Percentiles rank a stretch among this genome's conserved stretches.
Conservation (phyloP, 2,329 filamentous ascomycete species). For the Nigrospora oryzae region DNA sequence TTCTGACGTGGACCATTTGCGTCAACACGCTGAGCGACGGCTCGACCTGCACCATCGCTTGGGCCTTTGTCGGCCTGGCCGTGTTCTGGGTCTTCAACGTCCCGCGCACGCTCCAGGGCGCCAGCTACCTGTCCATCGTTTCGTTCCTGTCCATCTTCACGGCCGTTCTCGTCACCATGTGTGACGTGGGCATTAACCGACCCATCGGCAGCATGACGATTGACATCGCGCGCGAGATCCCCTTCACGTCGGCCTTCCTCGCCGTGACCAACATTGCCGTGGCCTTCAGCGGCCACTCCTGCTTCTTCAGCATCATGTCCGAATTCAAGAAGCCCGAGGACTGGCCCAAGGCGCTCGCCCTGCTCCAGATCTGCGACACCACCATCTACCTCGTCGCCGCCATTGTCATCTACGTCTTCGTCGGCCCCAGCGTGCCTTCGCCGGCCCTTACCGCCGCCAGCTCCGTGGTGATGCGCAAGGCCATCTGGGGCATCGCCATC, state of each 20-base stretch:
- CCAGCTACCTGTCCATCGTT: constrained; percentile 52
- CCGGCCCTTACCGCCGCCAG: constrained; percentile 59
- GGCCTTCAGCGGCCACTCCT: constrained; percentile 59
- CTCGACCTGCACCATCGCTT: constrained; percentile 55
- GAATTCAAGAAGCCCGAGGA: constrained; percentile 54
- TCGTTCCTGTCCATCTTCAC: constrained; percentile 55
- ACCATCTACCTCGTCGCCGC: constrained; percentile 56
- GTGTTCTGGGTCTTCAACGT: constrained; percentile 51
- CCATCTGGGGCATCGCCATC: constrained; percentile 60
- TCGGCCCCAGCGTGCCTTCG: constrained; percentile 50
- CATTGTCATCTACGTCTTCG: constrained; percentile 60
- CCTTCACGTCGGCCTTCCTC: constrained; percentile 44
- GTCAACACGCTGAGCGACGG: constrained; percentile 55
- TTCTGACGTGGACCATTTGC: constrained; percentile 60
- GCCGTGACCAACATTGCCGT: constrained; percentile 58
- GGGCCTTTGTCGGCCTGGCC: constrained; percentile 48
- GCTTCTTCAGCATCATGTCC: constrained; percentile 58
- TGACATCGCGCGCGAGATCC: constrained; percentile 25
- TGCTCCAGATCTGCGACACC: constrained; percentile 49
- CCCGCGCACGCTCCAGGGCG: constrained; percentile 53
- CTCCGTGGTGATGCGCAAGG: constrained; percentile 42
- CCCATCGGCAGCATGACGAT: constrained; percentile 25
- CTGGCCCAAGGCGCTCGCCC: constrained; percentile 40
- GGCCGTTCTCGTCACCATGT: constrained; percentile 56
- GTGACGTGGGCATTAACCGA: constrained; percentile 44